These are phyloP conservation scores for Trichoderma koningiopsis DNA, from an alignment of 2,329 filamentous ascomycete species.

Conservation along the genomic window DNA sequence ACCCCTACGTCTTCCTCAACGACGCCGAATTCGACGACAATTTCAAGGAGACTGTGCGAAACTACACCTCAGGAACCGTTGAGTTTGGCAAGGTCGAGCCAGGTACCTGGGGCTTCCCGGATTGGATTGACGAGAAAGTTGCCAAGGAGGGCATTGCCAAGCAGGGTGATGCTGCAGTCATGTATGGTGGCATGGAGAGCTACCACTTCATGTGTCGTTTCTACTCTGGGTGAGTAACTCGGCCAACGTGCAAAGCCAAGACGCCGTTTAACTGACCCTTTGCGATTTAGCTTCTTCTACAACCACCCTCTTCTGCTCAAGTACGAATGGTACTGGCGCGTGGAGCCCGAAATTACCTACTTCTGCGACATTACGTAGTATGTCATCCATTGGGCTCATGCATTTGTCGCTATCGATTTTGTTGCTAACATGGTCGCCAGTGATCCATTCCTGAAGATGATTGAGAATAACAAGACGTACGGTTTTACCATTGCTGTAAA, in stretches of 20 bases:
- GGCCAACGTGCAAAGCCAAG: not conserved
- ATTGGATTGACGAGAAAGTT: conserved; percentile 93
- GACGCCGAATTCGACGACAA: conserved; percentile 95
- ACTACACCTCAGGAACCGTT: conserved; percentile 84
- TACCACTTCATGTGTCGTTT: conserved; percentile 99
- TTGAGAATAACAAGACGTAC: conserved; percentile 92
- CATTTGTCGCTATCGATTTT: not conserved
- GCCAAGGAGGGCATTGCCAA: conserved; percentile 95
- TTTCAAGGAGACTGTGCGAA: conserved; percentile 84
- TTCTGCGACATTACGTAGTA: conserved; percentile 99
- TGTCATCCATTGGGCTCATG: conserved; percentile 15
- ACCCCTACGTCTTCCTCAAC: conserved; percentile 97
- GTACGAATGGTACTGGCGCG: conserved; percentile 99
- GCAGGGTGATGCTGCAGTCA: conserved; percentile 95
- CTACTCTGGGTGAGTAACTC: conserved; percentile 79
- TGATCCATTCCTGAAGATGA: conserved; percentile 96
- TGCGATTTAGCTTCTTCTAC: conserved; percentile 75
- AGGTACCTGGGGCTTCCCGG: conserved; percentile 93
- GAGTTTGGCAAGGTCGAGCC: conserved; percentile 94
- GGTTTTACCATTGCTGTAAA: conserved; percentile 99
- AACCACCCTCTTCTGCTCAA: conserved; percentile 93
- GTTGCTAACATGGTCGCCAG: conserved; percentile 46
- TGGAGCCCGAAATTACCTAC: conserved; percentile 99
- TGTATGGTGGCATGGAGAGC: conserved; percentile 98
- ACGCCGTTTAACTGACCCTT: not conserved